phyloP scores from a whole-genome alignment of 768 basidiomycete genomes.

The Punctularia strigosozonata region DNA sequence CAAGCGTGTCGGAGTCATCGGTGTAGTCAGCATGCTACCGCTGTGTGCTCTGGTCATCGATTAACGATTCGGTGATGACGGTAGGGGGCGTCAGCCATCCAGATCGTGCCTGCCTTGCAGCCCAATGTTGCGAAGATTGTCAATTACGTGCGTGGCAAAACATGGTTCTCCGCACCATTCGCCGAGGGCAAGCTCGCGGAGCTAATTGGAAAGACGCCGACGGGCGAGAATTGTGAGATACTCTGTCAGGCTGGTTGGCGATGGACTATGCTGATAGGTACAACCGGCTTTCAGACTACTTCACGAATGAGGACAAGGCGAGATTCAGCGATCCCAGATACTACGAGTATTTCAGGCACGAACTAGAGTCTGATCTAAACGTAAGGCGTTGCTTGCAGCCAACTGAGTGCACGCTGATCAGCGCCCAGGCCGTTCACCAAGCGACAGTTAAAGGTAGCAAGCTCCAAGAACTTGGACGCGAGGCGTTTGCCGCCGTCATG shows the following conservation, averaged over 20 bases:
- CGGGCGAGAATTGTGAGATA: constrained; percentile 30
- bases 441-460: constrained; percentile 28
- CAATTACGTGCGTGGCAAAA: constrained; percentile 49
- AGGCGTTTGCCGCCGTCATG: constrained; percentile 34
- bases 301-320: constrained; percentile 39
- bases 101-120: constrained; percentile 47
- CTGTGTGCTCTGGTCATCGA: neutral
- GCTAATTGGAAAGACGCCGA: constrained; percentile 23
- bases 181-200: constrained; percentile 25
- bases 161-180: constrained; percentile 42
- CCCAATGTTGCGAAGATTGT: constrained; percentile 33
- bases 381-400: constrained; percentile 16
- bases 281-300: constrained; percentile 24
- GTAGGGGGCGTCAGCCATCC: constrained; percentile 52
- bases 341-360: constrained; percentile 36
- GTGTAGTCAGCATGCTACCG: constrained; percentile 34
- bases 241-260: neutral
- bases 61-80: neutral
- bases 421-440: constrained; percentile 24
- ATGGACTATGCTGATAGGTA: constrained; percentile 8
- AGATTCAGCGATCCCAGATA: constrained; percentile 34
- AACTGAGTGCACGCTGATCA: neutral
- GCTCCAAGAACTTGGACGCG: constrained; percentile 23
- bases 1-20: constrained; percentile 46
- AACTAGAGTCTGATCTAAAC: constrained; percentile 38